Evolutionary conservation across 306 rosid genomes (phyloP), one percentile per base, ranked within the genome.

Genomic region (Cucumis cinereus): DNA sequence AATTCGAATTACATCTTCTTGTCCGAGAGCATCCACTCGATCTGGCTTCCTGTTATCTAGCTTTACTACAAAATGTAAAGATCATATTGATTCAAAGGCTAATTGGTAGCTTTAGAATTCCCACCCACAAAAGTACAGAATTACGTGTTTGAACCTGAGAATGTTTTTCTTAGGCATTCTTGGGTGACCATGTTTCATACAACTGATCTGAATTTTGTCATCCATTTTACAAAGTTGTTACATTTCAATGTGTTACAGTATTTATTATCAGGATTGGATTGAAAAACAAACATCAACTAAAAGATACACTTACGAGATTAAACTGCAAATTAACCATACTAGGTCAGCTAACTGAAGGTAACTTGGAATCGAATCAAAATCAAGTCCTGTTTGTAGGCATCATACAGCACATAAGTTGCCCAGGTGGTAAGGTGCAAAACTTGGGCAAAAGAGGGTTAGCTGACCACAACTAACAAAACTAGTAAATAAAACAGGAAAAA

Each of bases 41-140:
- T 43, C 55, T 68, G 74, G 74, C 74, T 41, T 68, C 74, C 36
- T 68, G 55, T 43, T 68, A 22, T 68, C 74, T 68, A 22, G 56
- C 74, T 41, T 68, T 68, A 43, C 55, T 68, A 8, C 74, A 68
- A 22, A 68, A 23, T 68, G 74, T 66, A 68, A 68, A 41, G 55
- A 68, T 43, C 22, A 22, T 67, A n/a, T 67, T 43, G 55, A 68
- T 68, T 43, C 55, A 43, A 43, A 13, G 55, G 74, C 35, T 41
- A 11, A 23, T 45, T 68, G 55, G 33, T 68, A 68, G 35, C 74
- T 40, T 68, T 41, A 68, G 74, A 41, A 6, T 68, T 41, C 20
- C 73, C 54, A 10, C 24, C 47, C 10, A 0, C 16, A 10, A 0
- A 66, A 38, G 73, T 66, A 66, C 19, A 66, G 50, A 66, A 66